Evolutionary conservation across 768 basidiomycete genomes (phyloP), one percentile per base, ranked within the genome.

Genomic region (Rhizopogon vinicolor): DNA sequence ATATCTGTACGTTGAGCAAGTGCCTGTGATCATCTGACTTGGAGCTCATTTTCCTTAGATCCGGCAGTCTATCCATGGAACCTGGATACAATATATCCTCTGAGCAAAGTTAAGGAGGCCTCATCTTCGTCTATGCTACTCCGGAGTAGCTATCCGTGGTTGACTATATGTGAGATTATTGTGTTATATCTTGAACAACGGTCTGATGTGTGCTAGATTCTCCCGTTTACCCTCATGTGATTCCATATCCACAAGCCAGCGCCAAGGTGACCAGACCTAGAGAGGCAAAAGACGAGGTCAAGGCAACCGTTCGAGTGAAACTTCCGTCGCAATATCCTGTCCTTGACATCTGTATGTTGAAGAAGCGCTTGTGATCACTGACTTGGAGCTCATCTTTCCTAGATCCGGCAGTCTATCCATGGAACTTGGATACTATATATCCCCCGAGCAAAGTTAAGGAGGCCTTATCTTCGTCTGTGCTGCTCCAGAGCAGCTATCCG

Each of bases 321-420:
- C 45, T 67, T 16, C 42, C 56, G 14, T 29, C 40, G 3, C 48
- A 7, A 44, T 65, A 68, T 52, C 66, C 68, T 7, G 28, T 51
- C 28, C 68, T 77, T 33, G 64, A 70, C 50, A 60, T 73, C 9
- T 77, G 76, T 76, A 58, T 54, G 72, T 62, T 29, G 51, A 44
- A 4, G 16, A 13, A 42, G 33, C 13, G 19, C 25, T 16, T 9
- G 13, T 49, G 9, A 13, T 29, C 13, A 22, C 33, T 13, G 29
- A 46, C 37, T 51, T 35, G 16, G n/a, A 25, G 35, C 51, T 60
- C 13, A 48, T 28, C 46, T 35, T 3, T 3, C 25, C 25, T 44
- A 62, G 60, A 62, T 49, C 55, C 58, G 33, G 57, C 65, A 22
- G 60, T 63, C 29, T 72, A 72, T 46, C 69, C 71, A 5, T 51